Percentiles rank a stretch among this genome's conserved stretches.
Evolutionary conservation across 1,284 basidiomycete species (phyloP).

Genomic region (Caloboletus firmus): DNA sequence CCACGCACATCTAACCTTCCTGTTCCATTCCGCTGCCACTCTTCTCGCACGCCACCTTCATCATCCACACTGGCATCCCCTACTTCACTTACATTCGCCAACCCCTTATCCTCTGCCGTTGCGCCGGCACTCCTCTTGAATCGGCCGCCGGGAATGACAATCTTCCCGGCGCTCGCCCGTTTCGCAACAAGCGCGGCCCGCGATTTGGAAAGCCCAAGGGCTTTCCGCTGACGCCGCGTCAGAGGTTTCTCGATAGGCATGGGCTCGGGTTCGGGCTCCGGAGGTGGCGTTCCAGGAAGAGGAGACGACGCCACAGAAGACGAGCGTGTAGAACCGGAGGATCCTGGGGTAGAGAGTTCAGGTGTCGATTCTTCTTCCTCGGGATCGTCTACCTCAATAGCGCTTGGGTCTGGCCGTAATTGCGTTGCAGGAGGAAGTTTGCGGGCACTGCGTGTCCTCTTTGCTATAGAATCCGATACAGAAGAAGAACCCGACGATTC

Average conservation of each 20-base stretch:
- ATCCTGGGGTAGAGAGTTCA: slow-evolving; percentile 44
- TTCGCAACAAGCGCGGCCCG: slow-evolving; percentile 34
- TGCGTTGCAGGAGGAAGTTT: slow-evolving; percentile 23
- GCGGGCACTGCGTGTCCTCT: slow-evolving; percentile 41
- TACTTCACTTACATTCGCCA: slow-evolving; percentile 28
- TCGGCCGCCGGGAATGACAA: slow-evolving; percentile 58
- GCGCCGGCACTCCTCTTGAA: slow-evolving; percentile 34
- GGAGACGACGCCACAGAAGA: slow-evolving; percentile 46
- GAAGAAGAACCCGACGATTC: slow-evolving; percentile 53
- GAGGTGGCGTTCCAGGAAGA: slow-evolving; percentile 33
- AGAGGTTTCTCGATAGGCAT: slow-evolving; percentile 36
- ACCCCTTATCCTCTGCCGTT: slow-evolving; percentile 28
- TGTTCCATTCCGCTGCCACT: slow-evolving; percentile 72
- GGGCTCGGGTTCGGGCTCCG: slow-evolving; percentile 33
- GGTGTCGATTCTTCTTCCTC: slow-evolving; percentile 43
- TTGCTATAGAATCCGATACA: slow-evolving; percentile 44
- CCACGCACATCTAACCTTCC: slow-evolving; percentile 77
- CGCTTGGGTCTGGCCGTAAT: slow-evolving; percentile 19
- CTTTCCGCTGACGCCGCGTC: slow-evolving; percentile 67
- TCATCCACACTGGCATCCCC: slow-evolving; percentile 29
- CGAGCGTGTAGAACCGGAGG: slow-evolving; percentile 40
- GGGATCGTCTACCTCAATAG: slow-evolving; percentile 34
- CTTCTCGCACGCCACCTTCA: slow-evolving; percentile 41
- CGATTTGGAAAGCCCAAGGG: slow-evolving; percentile 60
- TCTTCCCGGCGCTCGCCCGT: slow-evolving; percentile 47